Conservation (phyloP, 1,284 basidiomycete genomes). For the Ustilago sp. region DNA sequence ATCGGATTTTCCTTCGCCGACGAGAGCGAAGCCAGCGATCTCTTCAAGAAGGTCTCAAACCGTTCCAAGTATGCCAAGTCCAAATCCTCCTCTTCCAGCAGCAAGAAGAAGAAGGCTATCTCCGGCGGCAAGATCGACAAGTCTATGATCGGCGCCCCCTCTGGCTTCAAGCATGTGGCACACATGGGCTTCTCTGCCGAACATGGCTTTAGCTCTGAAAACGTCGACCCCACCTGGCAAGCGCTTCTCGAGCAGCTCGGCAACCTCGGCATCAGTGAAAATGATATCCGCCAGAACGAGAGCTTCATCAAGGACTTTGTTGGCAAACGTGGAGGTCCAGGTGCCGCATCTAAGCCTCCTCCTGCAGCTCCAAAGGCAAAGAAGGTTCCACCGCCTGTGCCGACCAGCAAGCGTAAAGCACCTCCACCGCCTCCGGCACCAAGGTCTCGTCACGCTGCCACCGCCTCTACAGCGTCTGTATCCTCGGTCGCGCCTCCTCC, state of each 20-base stretch:
- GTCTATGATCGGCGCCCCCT: constrained; percentile 87
- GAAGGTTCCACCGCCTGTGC: constrained; percentile 74
- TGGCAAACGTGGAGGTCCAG: constrained; percentile 73
- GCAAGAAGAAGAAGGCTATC: constrained; percentile 73
- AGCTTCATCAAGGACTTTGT: constrained; percentile 91
- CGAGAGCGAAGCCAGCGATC: constrained; percentile 85
- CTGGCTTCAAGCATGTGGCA: constrained; percentile 84
- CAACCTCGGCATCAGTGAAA: constrained; percentile 75
- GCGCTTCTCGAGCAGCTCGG: constrained; percentile 80
- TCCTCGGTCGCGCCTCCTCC: constrained; percentile 49
- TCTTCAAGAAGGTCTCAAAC: constrained; percentile 86
- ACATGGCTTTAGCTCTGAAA: constrained; percentile 84
- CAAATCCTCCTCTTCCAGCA: constrained; percentile 40
- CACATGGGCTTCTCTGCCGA: constrained; percentile 95
- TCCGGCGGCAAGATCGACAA: constrained; percentile 79
- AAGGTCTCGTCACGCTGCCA: constrained; percentile 33
- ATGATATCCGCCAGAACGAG: constrained; percentile 79
- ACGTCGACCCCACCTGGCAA: constrained; percentile 94
- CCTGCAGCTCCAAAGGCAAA: constrained; percentile 72
- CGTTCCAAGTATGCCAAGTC: constrained; percentile 75
- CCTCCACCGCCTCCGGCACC: constrained; percentile 64
- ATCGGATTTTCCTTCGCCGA: constrained; percentile 91
- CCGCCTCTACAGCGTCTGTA: constrained; percentile 38
- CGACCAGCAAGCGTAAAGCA: constrained; percentile 61
- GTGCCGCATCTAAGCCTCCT: constrained; percentile 40